Evolutionary conservation across 345 rosid species (phyloP), one percentile per base, ranked within the genome.

Genomic region (Stellera chamaejasme): DNA sequence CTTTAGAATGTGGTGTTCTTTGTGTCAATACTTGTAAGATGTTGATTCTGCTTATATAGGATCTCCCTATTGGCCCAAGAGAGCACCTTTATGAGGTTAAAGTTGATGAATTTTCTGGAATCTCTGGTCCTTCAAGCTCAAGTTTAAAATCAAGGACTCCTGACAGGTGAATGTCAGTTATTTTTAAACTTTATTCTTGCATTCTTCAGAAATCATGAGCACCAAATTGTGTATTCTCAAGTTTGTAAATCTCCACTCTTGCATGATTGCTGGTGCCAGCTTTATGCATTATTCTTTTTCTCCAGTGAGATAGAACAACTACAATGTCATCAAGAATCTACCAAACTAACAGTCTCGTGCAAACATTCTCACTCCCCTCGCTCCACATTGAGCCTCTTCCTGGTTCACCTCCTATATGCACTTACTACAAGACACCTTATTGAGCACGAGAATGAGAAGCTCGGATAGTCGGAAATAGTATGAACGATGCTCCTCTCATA

Each of bases 331-430:
- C 60, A 52, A 62, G 71, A 77, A 61, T 70, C 68, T 72, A 63
- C 80, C 57, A 65, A 84, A 62, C 47, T 92, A 59, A 68, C 49
- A 14, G 63, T 43, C 46, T 48, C 66, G 46, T 44, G 77, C 23
- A 72, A 60, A 48, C 71, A 59, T 43, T 79, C 79, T 51, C 72
- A 59, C 41, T 81, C 78, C 52, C 85, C 84, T 27, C 72, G 82
- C 27, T 79, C 88, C 6, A 77, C 74, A 16, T 68, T 0, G 87
- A 84, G 67, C 69, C 70, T 57, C 75, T 67, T 55, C 86, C 85
- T 42, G 54, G 68, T 70, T 59, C 59, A 55, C 75, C 72, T 66
- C 76, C 81, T 68, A 58, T 52, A 11, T 10, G 25, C 56, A 62
- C 73, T 0, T 56, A 63, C 57, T 53, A 45, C 43, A 50, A 47